Percentiles rank a stretch among this genome's conserved stretches.
Evolutionary conservation across 805 yeast genomes (phyloP).

Genomic region (Monosporozyma solicola): DNA sequence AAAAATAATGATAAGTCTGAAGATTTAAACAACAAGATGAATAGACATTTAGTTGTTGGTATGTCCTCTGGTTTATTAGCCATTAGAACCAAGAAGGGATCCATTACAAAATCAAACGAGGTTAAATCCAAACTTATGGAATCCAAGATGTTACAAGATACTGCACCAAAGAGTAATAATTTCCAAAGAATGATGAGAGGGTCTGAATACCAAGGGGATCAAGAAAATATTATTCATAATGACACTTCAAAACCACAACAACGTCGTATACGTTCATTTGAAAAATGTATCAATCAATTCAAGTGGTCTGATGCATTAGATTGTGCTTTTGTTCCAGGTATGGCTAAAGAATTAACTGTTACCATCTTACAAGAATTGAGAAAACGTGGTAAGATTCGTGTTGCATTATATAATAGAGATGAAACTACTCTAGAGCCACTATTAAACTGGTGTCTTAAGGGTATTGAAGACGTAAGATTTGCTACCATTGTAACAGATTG

Average conservation of each 20-base stretch:
- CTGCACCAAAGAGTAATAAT: conserved; percentile 38
- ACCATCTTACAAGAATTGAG: conserved; percentile 82
- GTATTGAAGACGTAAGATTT: conserved; percentile 72
- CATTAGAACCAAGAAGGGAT: conserved; percentile 76
- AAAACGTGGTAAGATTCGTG: conserved; percentile 78
- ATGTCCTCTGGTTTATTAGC: conserved; percentile 82
- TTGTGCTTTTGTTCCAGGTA: conserved; percentile 70
- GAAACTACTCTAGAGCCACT: conserved; percentile 81
- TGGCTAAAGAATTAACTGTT: conserved; percentile 69
- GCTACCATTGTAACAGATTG: conserved; percentile 56
- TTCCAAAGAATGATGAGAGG: conserved; percentile 84
- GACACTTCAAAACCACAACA: conserved; percentile 44
- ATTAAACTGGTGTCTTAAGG: conserved; percentile 70
- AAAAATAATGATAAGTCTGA: not conserved
- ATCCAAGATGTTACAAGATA: not conserved
- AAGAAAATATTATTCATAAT: conserved; percentile 61
- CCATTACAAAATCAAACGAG: conserved; percentile 33
- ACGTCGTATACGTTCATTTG: conserved; percentile 72
- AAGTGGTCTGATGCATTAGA: conserved; percentile 92
- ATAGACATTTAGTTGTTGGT: conserved; percentile 86
- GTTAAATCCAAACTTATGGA: conserved; percentile 13
- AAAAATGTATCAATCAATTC: conserved; percentile 75
- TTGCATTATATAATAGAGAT: conserved; percentile 74
- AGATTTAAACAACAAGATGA: conserved; percentile 21
- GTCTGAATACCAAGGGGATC: conserved; percentile 82